Evolutionary conservation across 73 alveolate species (phyloP).

Genomic region (Paramecium pentaurelia): DNA sequence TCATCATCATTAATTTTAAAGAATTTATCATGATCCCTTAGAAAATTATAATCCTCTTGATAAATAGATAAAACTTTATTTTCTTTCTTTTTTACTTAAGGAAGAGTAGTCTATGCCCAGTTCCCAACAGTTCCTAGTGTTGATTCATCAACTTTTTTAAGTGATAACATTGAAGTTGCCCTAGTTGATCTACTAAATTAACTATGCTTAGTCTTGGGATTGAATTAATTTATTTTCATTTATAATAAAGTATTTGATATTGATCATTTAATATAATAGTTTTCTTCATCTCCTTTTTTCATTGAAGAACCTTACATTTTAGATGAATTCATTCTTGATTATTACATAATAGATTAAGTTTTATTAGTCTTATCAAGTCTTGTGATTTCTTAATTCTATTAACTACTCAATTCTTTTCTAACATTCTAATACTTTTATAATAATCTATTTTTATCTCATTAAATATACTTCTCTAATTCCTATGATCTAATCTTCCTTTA

Average conservation of each 20-base stretch:
- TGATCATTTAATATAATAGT: neutral
- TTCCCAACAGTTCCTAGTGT: conserved; percentile 8
- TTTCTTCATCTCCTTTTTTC: conserved; percentile 1
- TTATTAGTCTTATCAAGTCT: conserved; percentile 48
- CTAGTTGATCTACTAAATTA: neutral
- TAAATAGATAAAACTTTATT: neutral
- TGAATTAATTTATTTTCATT: neutral
- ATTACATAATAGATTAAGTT: conserved; percentile 32
- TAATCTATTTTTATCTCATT: conserved; percentile 7
- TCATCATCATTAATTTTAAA: conserved; percentile 10
- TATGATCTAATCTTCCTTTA: conserved; percentile 54
- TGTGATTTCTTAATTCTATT: conserved; percentile 49
- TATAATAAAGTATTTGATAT: neutral
- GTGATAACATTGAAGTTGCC: neutral
- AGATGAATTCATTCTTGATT: conserved; percentile 28
- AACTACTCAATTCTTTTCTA: conserved; percentile 53
- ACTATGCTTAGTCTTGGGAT: neutral
- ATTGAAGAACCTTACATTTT: neutral
- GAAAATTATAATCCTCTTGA: conserved; percentile 24
- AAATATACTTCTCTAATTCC: conserved; percentile 52
- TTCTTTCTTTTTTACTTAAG: neutral
- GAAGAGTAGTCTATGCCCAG: neutral
- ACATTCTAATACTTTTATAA: conserved; percentile 58
- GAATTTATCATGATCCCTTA: neutral
- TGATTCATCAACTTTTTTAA: neutral